A percentile compares a stretch with the other conserved stretches of the same genome.
These are phyloP conservation scores for Botryotinia convoluta DNA, from an alignment of 2,329 filamentous ascomycete genomes.

Conservation along the genomic window DNA sequence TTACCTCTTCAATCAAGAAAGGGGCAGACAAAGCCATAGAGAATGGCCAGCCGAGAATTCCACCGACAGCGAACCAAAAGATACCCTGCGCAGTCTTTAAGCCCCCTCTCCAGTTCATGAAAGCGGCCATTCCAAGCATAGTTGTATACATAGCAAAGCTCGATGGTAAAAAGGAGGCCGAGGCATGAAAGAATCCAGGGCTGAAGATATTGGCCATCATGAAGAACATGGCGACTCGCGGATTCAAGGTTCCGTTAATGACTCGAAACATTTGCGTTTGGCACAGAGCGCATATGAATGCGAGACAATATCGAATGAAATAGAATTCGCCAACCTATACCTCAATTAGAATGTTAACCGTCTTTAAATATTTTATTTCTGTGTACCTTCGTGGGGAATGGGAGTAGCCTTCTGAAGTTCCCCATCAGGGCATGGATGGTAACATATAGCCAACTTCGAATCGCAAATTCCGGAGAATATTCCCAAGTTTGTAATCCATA, in stretches of 20 bases:
- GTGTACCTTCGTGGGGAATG: constrained; percentile 57
- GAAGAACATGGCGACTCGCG: constrained; percentile 82
- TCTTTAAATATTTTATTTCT: not conserved
- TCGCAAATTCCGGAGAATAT: constrained; percentile 91
- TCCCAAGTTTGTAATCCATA: constrained; percentile 98
- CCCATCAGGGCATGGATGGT: constrained; percentile 72
- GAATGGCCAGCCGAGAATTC: constrained; percentile 92
- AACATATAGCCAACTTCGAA: constrained; percentile 92
- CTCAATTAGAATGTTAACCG: constrained; percentile 18
- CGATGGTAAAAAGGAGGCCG: constrained; percentile 81
- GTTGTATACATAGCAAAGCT: constrained; percentile 96
- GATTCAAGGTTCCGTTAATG: constrained; percentile 73
- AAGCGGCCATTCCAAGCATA: constrained; percentile 81
- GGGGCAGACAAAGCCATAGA: constrained; percentile 77
- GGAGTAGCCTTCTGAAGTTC: constrained; percentile 62
- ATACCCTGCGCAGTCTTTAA: constrained; percentile 80
- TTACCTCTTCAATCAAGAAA: constrained; percentile 73
- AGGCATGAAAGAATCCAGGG: constrained; percentile 91
- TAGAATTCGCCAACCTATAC: constrained; percentile 73
- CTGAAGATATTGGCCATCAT: constrained; percentile 73
- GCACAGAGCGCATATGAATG: constrained; percentile 72
- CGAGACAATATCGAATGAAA: constrained; percentile 73
- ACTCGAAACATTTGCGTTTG: constrained; percentile 79
- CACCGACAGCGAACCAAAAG: constrained; percentile 84
- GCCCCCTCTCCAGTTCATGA: constrained; percentile 84